Percentiles rank a stretch among this genome's conserved stretches.
These are phyloP conservation scores for Acmispon strigosus DNA, from an alignment of 306 rosid species.

Conservation along the genomic window DNA sequence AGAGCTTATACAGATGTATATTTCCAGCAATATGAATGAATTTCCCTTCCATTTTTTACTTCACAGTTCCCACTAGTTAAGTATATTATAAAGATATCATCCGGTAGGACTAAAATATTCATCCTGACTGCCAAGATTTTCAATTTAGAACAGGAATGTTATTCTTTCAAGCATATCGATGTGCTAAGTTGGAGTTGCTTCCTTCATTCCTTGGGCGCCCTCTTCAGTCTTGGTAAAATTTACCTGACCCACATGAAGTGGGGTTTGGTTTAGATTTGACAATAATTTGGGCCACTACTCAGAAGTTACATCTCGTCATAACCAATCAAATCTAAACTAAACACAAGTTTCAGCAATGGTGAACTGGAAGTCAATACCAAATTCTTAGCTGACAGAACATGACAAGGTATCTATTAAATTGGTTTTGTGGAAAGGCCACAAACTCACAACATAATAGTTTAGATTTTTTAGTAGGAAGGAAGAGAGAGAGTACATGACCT, in stretches of 20 bases:
- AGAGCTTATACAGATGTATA: constrained; percentile 43
- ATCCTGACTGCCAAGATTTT: neutral
- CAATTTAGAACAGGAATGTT: neutral
- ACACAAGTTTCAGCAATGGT: constrained; percentile 2
- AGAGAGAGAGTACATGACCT: neutral
- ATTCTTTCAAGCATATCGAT: neutral
- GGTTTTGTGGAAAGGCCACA: neutral
- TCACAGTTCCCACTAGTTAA: neutral
- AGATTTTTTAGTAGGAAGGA: neutral
- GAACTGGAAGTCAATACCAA: constrained; percentile 3
- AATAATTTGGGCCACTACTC: neutral
- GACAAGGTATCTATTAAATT: neutral
- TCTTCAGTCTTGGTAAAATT: neutral
- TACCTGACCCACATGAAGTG: neutral
- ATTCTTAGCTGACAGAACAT: neutral
- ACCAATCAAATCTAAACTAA: neutral
- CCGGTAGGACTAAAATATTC: neutral
- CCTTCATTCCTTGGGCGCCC: neutral
- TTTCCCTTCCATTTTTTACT: constrained; percentile 8
- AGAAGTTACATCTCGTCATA: neutral
- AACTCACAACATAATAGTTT: neutral
- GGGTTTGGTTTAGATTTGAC: neutral
- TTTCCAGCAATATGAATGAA: constrained; percentile 38
- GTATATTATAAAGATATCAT: neutral
- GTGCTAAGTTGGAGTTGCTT: neutral